Evolutionary conservation across 495 filamentous ascomycete species (phyloP).

Genomic region (Penicillium psychrofluorescens): DNA sequence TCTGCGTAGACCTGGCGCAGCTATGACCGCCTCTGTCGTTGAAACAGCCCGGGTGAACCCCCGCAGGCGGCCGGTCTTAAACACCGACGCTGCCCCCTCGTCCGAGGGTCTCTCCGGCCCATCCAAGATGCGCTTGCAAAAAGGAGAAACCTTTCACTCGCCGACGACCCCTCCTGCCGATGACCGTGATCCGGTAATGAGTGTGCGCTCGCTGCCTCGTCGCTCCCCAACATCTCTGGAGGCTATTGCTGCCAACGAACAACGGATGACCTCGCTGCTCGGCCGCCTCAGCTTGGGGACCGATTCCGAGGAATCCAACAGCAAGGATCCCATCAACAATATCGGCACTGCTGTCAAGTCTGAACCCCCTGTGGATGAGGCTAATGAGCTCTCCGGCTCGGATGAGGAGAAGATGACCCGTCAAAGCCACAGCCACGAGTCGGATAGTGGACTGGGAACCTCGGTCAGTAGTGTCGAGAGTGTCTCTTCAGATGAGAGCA

Average conservation of each 20-base stretch:
- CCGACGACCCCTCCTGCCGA: conserved; percentile 31
- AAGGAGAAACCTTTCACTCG: conserved; percentile 47
- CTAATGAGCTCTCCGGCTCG: not conserved
- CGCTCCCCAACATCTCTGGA: conserved; percentile 45
- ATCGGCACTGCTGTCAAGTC: not conserved
- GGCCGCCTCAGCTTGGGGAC: conserved; percentile 29
- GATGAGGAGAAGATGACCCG: conserved; percentile 10
- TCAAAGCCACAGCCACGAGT: conserved; percentile 30
- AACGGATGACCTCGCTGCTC: conserved; percentile 42
- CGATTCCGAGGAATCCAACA: not conserved
- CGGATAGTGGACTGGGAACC: conserved; percentile 51
- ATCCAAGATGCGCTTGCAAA: conserved; percentile 30
- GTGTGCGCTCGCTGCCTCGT: conserved; percentile 39
- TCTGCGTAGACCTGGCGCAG: conserved; percentile 3
- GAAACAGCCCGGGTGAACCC: conserved; percentile 22
- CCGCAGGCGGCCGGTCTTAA: conserved; percentile 28
- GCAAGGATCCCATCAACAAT: too few relatives aligned
- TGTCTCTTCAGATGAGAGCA: conserved; percentile 8
- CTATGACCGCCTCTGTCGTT: conserved; percentile 18
- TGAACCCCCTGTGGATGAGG: not conserved
- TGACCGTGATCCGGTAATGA: conserved; percentile 35
- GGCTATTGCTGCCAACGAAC: conserved; percentile 38
- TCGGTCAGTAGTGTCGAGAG: conserved; percentile 37
- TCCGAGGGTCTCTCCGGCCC: conserved; percentile 4
- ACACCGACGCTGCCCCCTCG: conserved; percentile 20